phyloP scores from a whole-genome alignment of 805 yeast species.

The Cyberlindnera mississippiensis region DNA sequence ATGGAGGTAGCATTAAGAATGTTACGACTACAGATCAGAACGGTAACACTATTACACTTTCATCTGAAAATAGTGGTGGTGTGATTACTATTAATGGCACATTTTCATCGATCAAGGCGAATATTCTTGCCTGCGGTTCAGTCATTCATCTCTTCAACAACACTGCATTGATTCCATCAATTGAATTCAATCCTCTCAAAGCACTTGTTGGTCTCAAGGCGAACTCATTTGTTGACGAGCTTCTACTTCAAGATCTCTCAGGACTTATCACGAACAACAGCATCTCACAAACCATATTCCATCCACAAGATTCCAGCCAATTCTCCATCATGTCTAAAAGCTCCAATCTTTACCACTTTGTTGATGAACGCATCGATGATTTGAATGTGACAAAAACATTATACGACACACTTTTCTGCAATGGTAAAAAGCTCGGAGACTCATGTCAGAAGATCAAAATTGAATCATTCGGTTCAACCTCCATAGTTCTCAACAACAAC shows the following conservation, averaged over 20 bases:
- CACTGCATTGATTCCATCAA: conserved; percentile 21
- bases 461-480: conserved; percentile 29
- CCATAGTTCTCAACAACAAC: conserved; percentile 51
- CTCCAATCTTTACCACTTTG: conserved; percentile 61
- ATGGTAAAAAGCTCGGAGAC: conserved; percentile 51
- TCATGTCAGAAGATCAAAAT: conserved; percentile 61
- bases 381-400: conserved; percentile 30
- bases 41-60: conserved; percentile 22
- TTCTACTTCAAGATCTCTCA: conserved; percentile 54
- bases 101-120: conserved; percentile 33
- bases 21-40: conserved; percentile 24
- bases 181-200: conserved; percentile 50
- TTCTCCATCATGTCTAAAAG: conserved; percentile 28
- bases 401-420: conserved; percentile 50
- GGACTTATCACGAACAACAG: conserved; percentile 52
- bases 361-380: conserved; percentile 40
- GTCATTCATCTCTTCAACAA: conserved; percentile 45
- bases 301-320: conserved; percentile 38
- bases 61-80: conserved; percentile 30
- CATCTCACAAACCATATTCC: conserved; percentile 56
- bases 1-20: conserved; percentile 38
- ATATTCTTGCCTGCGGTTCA: conserved; percentile 44
- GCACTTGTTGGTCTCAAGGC: conserved; percentile 57
- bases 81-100: conserved; percentile 34
- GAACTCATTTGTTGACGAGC: conserved; percentile 63